A percentile compares a stretch with the other conserved stretches of the same genome.
Evolutionary conservation across 768 basidiomycete genomes (phyloP).

Genomic region (Obba rivulosa): DNA sequence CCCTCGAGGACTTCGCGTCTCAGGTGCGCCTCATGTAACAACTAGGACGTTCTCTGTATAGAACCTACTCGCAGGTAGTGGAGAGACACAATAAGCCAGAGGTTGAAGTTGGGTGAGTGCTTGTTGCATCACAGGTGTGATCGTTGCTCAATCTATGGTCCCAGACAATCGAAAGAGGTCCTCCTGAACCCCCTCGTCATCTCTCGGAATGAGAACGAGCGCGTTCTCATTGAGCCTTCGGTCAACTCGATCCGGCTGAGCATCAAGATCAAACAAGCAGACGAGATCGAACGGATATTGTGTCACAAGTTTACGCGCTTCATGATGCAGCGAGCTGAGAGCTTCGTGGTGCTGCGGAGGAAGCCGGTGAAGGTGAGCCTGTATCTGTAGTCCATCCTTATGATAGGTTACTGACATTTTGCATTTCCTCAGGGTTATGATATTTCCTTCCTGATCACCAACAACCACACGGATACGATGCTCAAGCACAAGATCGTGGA

Average conservation of each 20-base stretch:
- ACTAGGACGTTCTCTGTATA: slow-evolving; percentile 2
- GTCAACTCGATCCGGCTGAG: slow-evolving; percentile 95
- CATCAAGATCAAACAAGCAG: slow-evolving; percentile 99
- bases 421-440: slow-evolving; percentile 75
- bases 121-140: neutral
- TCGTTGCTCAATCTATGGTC: neutral
- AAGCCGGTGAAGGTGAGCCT: slow-evolving; percentile 79
- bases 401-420: neutral
- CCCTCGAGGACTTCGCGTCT: slow-evolving; percentile 95
- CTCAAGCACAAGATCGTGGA: slow-evolving; percentile 99
- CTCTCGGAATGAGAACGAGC: slow-evolving; percentile 95
- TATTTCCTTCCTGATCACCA: slow-evolving; percentile 97
- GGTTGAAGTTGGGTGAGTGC: slow-evolving; percentile 74
- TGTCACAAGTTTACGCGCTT: slow-evolving; percentile 99
- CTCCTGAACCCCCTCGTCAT: slow-evolving; percentile 90
- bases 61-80: slow-evolving; percentile 58
- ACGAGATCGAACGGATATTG: slow-evolving; percentile 95
- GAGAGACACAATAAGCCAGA: slow-evolving; percentile 98
- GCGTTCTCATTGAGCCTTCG: slow-evolving; percentile 94
- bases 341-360: slow-evolving; percentile 91
- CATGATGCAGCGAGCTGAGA: slow-evolving; percentile 98
- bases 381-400: neutral
- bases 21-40: slow-evolving; percentile 51
- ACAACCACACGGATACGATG: slow-evolving; percentile 96
- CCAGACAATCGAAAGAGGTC: slow-evolving; percentile 87